Base-by-base conservation (phyloP, 257 asterid genomes). In the Forsythia viridissima region DNA sequence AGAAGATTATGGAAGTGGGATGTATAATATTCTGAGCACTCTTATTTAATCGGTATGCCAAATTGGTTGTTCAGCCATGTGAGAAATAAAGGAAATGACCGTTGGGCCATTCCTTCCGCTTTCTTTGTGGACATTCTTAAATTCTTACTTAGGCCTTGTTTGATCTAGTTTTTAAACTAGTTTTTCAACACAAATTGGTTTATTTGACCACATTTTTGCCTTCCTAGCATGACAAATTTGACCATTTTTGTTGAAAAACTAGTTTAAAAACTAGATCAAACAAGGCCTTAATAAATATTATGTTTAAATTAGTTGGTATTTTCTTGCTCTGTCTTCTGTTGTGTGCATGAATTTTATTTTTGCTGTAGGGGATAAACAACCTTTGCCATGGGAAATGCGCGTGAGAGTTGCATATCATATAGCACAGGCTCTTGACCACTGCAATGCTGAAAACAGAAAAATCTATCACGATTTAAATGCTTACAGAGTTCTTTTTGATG, bases 321-420 rank as follows among this genome's bases (percentile, higher is more conserved):
- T 61, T 61, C 18, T 0, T 63, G 38, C 37, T 10, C 68, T 63
- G 3, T 55, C 24, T n/a, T n/a, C 66, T n/a, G 66, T n/a, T 57
- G 34, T 57, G 18, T 59, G 66, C 38, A 24, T 61, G 69, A 61
- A n/a, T 79, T 37, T 16, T 18, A 16, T 66, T 79, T 73, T 67
- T 72, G 74, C 30, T 88, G 78, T 86, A 92, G 98, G 99, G 99
- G 99, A 94, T 71, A 92, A 94, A 80, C 97, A 94, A 67, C 99
- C 99, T 4, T 86, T 93, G 83, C 97, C 93, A 39, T 94, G 99
- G 99, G 99, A 91, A 87, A 94, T 94, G 98, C 96, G 99, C 66
- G 88, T 93, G 74, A 90, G 97, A 91, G 93, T 90, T 83, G 92
- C 99, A 70, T 77, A 77, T 87, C 89, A 93, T 59, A 90, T 94